Evolutionary conservation across 345 rosid genomes (phyloP), one percentile per base, ranked within the genome.

Genomic region (Brassica carinata): DNA sequence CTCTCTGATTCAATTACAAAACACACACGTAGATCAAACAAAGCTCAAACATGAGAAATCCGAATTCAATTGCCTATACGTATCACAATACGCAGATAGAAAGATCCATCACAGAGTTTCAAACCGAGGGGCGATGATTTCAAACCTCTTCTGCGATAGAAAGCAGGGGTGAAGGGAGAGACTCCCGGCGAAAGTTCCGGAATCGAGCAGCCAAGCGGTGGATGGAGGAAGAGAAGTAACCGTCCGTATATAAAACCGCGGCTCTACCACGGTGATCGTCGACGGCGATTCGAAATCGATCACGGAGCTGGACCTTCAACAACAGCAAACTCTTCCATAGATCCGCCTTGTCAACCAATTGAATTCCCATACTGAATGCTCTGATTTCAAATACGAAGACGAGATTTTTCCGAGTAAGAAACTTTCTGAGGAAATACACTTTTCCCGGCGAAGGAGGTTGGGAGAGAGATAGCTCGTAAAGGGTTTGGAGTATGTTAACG

Each of bases 281-380:
- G 10, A 91, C 98, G 11, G 90, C 96, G 67, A 95, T 87, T 26
- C 96, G 84, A 77, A 96, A 89, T 15, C 96, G 93, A 43, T 92
- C 90, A 55, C 91, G 82, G 79, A 96, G 88, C 31, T 84, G 89
- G 78, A 88, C 90, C 84, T 91, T 97, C 5, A 96, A 80, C 7
- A 82, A 76, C 3, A 89, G 83, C 0, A 90, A 93, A 83, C 83
- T 86, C 90, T 89, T 93, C 97, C 98, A 95, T 18, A 89, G 88
- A 83, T 93, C 98, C 61, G 87, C 87, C 36, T 87, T 74, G 17
- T 91, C 99, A 62, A 90, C 68, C 74, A 89, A 72, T 79, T 86
- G 92, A 14, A 82, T 86, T 40, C 86, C 83, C 94, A 90, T 92
- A 29, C 40, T 19, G 8, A 48, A 77, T 14, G 18, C 45, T 40